phyloP scores from a whole-genome alignment of 2,329 filamentous ascomycete species.

The Apiospora saccharicola region DNA sequence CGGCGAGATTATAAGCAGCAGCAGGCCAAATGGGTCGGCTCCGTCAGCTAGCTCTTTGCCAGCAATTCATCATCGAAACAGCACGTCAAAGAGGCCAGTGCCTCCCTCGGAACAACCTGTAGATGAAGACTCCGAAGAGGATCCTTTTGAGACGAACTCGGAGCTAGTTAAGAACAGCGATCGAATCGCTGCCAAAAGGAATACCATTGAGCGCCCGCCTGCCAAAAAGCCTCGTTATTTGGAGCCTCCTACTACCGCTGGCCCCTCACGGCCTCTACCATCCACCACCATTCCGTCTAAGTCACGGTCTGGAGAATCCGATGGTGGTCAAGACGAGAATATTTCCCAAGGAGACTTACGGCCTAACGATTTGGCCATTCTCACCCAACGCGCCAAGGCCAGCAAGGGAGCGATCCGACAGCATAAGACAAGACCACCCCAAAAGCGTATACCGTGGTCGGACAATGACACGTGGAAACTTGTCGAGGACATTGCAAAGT shows the following conservation, averaged over 20 bases:
- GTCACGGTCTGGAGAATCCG: background rate
- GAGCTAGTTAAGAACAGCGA: background rate
- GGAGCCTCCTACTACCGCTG: background rate
- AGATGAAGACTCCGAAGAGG: background rate
- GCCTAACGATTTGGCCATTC: conserved; percentile 7
- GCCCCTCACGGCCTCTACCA: background rate
- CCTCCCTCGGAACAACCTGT: background rate
- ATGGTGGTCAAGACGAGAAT: background rate
- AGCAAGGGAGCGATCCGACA: conserved; percentile 27
- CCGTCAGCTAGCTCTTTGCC: background rate
- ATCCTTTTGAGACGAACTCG: conserved; percentile 1
- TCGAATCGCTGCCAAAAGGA: background rate
- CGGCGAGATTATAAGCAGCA: conserved; percentile 18
- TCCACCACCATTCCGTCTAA: conserved; percentile 1
- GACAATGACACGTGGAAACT: conserved; percentile 50
- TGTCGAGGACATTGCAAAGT: conserved; percentile 49
- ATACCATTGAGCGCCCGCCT: background rate
- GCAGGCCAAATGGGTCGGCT: conserved; percentile 26
- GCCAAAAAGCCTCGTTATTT: conserved; percentile 5
- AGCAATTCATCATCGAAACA: background rate
- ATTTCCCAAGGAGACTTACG: background rate
- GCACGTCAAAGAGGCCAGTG: background rate
- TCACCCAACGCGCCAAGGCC: conserved; percentile 26
- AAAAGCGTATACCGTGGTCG: conserved; percentile 51
- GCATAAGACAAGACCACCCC: conserved; percentile 37